Conservation (phyloP, 257 asterid species). For the Nicotiana knightiana region DNA sequence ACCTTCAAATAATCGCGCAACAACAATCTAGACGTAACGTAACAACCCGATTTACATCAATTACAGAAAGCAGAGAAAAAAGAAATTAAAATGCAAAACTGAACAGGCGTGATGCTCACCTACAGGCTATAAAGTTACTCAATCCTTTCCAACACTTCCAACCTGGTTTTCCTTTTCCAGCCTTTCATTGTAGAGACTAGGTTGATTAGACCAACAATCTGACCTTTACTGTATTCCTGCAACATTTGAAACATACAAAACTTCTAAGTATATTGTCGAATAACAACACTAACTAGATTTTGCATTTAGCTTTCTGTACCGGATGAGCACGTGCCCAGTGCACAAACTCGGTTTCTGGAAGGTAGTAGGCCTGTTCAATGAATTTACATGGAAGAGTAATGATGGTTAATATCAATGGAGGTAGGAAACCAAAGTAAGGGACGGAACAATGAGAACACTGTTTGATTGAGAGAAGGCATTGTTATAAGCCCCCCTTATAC, state of each 20-base stretch:
- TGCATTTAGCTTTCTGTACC: conserved; percentile 30
- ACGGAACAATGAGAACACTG: not conserved
- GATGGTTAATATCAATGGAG: not conserved
- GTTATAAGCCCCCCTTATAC: not conserved
- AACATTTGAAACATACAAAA: conserved; percentile 11
- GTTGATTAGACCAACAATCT: conserved; percentile 74
- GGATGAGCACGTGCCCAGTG: conserved; percentile 98
- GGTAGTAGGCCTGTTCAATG: conserved; percentile 80
- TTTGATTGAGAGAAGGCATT: not conserved
- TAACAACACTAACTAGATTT: not conserved
- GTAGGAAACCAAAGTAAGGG: not conserved
- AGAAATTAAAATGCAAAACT: not conserved
- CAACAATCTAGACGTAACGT: not conserved
- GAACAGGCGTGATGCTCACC: not conserved
- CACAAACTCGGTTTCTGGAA: conserved; percentile 95
- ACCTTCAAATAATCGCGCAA: conserved; percentile 6
- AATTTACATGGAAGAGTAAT: conserved; percentile 3
- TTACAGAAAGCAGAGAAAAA: conserved; percentile 14
- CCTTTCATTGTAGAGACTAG: conserved; percentile 92
- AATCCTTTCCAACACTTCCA: conserved; percentile 88
- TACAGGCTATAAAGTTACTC: conserved; percentile 28
- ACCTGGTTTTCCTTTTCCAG: conserved; percentile 88
- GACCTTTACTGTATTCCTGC: conserved; percentile 84
- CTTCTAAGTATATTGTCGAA: not conserved
- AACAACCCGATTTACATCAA: conserved; percentile 24